These are phyloP conservation scores for Solanum bulbocastanum DNA, from an alignment of 257 asterid species.

Conservation along the genomic window DNA sequence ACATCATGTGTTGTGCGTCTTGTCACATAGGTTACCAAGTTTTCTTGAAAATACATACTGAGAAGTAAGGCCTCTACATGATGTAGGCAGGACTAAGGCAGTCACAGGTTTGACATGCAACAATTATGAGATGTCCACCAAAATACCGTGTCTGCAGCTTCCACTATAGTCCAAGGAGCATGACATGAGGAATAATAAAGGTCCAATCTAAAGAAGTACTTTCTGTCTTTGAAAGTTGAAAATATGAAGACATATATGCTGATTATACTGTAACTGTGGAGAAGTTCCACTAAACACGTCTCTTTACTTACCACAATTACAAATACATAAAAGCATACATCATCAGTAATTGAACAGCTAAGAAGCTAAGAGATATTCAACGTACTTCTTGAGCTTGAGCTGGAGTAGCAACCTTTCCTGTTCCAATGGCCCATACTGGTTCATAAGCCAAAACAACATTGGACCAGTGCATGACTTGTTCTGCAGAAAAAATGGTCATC, in stretches of 20 bases:
- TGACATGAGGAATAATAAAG: neutral
- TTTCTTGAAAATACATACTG: neutral
- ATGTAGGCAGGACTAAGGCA: neutral
- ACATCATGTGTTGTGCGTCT: neutral
- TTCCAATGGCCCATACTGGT: conserved; percentile 48
- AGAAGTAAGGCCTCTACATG: neutral
- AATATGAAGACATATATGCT: neutral
- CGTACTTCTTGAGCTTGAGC: conserved; percentile 41
- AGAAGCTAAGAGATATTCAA: neutral
- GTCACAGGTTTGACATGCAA: neutral
- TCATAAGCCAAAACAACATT: conserved; percentile 36
- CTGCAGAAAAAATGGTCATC: conserved; percentile 9
- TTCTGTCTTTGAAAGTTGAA: neutral
- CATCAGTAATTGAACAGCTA: neutral
- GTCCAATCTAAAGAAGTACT: neutral
- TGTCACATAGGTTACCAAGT: neutral
- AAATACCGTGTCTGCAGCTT: neutral
- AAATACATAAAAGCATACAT: neutral
- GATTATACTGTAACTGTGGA: neutral
- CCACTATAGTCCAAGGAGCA: neutral
- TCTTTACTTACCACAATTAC: neutral
- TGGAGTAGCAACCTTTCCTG: conserved; percentile 45
- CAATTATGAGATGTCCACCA: neutral
- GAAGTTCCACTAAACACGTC: neutral
- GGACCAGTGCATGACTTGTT: conserved; percentile 22